Evolutionary conservation across 345 rosid species (phyloP).

Genomic region (Eucalyptus paniculata): DNA sequence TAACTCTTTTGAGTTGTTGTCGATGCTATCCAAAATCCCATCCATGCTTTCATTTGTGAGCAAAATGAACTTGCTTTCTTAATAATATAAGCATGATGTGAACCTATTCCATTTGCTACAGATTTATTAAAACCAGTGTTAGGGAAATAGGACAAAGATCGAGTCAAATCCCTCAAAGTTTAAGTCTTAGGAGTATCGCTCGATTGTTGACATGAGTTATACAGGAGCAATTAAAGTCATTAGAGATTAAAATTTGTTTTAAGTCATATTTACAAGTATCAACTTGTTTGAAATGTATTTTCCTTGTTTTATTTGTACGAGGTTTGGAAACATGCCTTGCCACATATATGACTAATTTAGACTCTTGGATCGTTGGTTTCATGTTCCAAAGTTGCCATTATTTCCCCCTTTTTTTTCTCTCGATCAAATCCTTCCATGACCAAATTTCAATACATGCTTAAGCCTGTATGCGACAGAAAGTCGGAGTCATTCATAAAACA

Average conservation of each 20-base stretch:
- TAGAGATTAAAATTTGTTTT: not conserved
- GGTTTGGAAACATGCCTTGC: too few relatives aligned
- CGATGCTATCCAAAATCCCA: too few relatives aligned
- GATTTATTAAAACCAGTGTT: not conserved
- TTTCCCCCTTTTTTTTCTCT: not conserved
- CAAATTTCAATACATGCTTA: too few relatives aligned
- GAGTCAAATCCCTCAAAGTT: not conserved
- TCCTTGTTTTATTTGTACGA: too few relatives aligned
- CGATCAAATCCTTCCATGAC: too few relatives aligned
- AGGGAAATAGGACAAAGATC: not conserved
- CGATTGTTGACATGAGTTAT: not conserved
- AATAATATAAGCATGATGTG: not conserved
- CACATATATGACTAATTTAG: too few relatives aligned
- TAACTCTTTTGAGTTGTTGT: too few relatives aligned
- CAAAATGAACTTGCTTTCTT: not conserved
- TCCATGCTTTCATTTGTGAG: not conserved
- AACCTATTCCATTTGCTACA: not conserved
- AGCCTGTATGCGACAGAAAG: too few relatives aligned
- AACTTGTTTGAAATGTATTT: too few relatives aligned
- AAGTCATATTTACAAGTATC: not conserved
- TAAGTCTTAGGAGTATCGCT: not conserved
- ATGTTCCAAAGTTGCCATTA: not conserved
- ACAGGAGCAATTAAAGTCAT: not conserved
- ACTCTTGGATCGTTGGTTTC: not conserved
- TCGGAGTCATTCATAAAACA: too few relatives aligned